Percentiles rank a stretch among this genome's conserved stretches.
phyloP scores from a whole-genome alignment of 129 eudicot species.

The Flaveria sonorensis region DNA sequence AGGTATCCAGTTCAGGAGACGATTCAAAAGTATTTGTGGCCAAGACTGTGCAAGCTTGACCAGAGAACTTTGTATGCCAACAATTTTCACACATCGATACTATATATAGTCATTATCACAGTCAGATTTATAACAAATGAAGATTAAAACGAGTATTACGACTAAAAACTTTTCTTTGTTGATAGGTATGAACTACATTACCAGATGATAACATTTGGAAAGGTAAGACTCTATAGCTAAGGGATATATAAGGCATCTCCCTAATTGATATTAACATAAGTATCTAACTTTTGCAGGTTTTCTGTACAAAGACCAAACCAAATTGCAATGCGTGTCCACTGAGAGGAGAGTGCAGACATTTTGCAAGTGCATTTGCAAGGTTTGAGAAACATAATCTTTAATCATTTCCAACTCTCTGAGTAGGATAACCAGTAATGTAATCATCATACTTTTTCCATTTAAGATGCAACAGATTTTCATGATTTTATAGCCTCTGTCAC shows the following conservation, averaged over 20 bases:
- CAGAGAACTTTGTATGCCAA: slow-evolving; percentile 73
- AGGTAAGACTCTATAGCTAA: slow-evolving; percentile 49
- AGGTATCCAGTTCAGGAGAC: slow-evolving; percentile 86
- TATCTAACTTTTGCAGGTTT: slow-evolving; percentile 56
- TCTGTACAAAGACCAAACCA: slow-evolving; percentile 92
- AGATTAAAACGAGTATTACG: slow-evolving; percentile 7
- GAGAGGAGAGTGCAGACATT: slow-evolving; percentile 92
- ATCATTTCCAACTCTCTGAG: slow-evolving; percentile 14
- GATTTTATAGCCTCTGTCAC: neutral
- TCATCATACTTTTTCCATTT: slow-evolving; percentile 5
- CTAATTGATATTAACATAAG: slow-evolving; percentile 1
- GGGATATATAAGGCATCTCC: slow-evolving; percentile 12
- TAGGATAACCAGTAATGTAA: slow-evolving; percentile 20
- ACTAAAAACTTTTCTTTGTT: neutral
- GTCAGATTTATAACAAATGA: slow-evolving; percentile 4
- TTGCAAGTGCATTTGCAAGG: slow-evolving; percentile 93
- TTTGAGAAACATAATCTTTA: slow-evolving; percentile 24
- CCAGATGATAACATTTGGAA: slow-evolving; percentile 97
- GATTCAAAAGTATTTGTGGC: slow-evolving; percentile 91
- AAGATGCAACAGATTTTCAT: neutral
- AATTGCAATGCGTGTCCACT: slow-evolving; percentile 94
- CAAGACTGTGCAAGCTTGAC: slow-evolving; percentile 92
- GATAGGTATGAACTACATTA: slow-evolving; percentile 89
- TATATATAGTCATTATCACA: slow-evolving; percentile 23
- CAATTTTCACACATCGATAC: slow-evolving; percentile 3